A percentile compares a stretch with the other conserved stretches of the same genome.
Conservation (phyloP, 2,329 filamentous ascomycete species). For the Diplodia scrobiculata region DNA sequence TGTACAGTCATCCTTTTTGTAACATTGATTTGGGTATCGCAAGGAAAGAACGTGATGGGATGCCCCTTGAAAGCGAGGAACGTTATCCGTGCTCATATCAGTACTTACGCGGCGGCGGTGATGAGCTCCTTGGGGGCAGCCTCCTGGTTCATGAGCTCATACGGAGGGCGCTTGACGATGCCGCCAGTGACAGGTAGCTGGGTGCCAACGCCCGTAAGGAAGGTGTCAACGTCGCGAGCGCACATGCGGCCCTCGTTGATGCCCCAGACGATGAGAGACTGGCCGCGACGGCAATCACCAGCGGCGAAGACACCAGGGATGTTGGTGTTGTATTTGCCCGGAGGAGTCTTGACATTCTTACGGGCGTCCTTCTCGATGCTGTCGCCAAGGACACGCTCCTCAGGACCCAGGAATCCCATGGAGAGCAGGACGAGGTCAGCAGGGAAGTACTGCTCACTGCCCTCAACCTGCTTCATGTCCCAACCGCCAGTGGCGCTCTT, state of each 20-base stretch:
- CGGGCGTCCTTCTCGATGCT: constrained; percentile 86
- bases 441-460: constrained; percentile 92
- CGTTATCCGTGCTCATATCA: not conserved
- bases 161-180: constrained; percentile 81
- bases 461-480: constrained; percentile 98
- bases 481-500: constrained; percentile 85
- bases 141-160: constrained; percentile 63
- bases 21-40: constrained; percentile 17
- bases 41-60: constrained; percentile 14
- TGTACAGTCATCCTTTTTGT: constrained; percentile 17
- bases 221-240: constrained; percentile 88
- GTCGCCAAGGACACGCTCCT: constrained; percentile 83
- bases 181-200: constrained; percentile 87
- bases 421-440: constrained; percentile 91
- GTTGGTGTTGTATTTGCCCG: constrained; percentile 86
- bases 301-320: constrained; percentile 87
- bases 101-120: constrained; percentile 39
- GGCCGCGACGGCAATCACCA: constrained; percentile 90
- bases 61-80: not conserved
- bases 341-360: constrained; percentile 93
- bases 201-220: constrained; percentile 73
- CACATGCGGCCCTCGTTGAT: constrained; percentile 96
- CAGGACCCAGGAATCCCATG: constrained; percentile 96
- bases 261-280: constrained; percentile 96
- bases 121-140: constrained; percentile 45